phyloP scores from a whole-genome alignment of 2,329 filamentous ascomycete genomes.

The Nemania abortiva region DNA sequence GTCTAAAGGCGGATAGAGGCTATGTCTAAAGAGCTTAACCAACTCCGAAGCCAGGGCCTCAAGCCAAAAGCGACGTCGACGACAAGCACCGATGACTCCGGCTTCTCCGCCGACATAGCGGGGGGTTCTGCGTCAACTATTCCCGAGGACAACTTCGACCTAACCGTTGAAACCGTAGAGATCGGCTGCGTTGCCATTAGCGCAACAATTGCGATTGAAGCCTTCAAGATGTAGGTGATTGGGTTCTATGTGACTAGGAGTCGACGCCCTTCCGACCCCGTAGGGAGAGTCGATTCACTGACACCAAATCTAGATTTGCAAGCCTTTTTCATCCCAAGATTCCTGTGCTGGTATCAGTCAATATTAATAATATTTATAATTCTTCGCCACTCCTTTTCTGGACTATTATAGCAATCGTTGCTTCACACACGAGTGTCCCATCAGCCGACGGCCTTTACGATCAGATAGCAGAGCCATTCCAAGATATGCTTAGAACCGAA shows the following conservation, averaged over 20 bases:
- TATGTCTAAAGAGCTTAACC: constrained; percentile 51
- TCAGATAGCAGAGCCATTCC: constrained; percentile 45
- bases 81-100: constrained; percentile 43
- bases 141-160: constrained; percentile 43
- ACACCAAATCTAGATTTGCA: constrained; percentile 42
- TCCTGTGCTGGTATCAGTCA: constrained; percentile 49
- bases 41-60: constrained; percentile 46
- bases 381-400: constrained; percentile 50
- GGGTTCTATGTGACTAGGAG: not conserved
- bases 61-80: constrained; percentile 39
- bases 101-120: constrained; percentile 41
- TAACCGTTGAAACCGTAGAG: constrained; percentile 42
- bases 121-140: constrained; percentile 33
- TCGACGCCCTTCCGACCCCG: not conserved
- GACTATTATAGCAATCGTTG: constrained; percentile 47
- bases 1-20: constrained; percentile 48
- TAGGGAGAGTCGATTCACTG: not conserved
- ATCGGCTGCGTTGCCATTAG: constrained; percentile 39
- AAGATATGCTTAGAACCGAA: constrained; percentile 41
- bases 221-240: constrained; percentile 45
- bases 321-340: constrained; percentile 45
- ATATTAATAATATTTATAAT: constrained; percentile 44
- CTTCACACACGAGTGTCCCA: constrained; percentile 38
- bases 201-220: constrained; percentile 41
- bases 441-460: constrained; percentile 41